Evolutionary conservation across 495 filamentous ascomycete genomes (phyloP).

Genomic region (Platismatia glauca): DNA sequence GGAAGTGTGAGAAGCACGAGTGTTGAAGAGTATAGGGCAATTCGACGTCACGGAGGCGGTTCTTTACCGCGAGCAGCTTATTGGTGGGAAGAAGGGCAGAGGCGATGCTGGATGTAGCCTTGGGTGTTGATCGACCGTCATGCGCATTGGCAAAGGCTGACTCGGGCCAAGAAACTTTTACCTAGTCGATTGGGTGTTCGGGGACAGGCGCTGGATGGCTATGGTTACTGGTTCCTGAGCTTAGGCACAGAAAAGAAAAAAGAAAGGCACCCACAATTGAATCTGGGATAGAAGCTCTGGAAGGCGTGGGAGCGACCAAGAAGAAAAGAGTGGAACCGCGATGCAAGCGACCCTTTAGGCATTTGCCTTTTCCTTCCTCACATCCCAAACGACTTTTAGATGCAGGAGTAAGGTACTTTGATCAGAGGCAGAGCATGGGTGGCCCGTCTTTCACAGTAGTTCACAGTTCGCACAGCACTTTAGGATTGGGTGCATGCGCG

Average conservation of each 20-base stretch:
- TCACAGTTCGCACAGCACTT: too few relatives aligned
- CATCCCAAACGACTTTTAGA: background rate
- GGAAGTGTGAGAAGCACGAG: background rate
- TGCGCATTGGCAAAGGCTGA: constrained; percentile 15
- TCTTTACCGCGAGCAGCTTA: constrained; percentile 18
- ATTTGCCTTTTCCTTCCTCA: background rate
- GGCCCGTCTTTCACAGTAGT: background rate
- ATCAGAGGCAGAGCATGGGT: background rate
- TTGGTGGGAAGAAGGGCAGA: constrained; percentile 16
- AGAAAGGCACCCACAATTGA: background rate
- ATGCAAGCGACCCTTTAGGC: background rate
- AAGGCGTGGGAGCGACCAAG: background rate
- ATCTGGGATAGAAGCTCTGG: background rate
- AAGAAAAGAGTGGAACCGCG: background rate
- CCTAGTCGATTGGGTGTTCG: background rate
- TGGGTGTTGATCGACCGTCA: constrained; percentile 13
- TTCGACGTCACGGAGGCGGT: constrained; percentile 21
- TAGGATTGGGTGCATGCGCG: constrained; percentile 7
- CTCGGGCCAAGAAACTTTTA: background rate
- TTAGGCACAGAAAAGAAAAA: background rate
- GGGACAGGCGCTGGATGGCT: background rate
- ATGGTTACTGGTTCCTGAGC: background rate
- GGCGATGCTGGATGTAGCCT: constrained; percentile 11
- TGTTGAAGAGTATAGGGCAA: constrained; percentile 3
- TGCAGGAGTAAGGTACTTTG: background rate